Conservation (phyloP, 1,284 basidiomycete genomes). For the Hypsizygus ulmarius region DNA sequence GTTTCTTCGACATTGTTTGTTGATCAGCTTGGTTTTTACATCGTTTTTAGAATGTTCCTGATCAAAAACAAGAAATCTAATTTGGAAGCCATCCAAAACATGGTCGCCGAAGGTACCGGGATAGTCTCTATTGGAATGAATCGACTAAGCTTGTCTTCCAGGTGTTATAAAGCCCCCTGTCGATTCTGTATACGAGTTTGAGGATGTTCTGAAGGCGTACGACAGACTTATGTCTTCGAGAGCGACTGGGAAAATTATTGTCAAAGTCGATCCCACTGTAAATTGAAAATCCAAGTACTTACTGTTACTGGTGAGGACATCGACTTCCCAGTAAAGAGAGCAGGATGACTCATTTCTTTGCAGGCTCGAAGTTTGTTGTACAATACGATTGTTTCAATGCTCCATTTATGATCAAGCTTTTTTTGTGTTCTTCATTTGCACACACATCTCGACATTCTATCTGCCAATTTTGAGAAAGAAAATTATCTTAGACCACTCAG, state of each 20-base stretch:
- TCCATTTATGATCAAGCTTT: too few species aligned
- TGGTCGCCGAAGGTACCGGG: slow-evolving; percentile 43
- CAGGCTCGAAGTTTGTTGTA: too few species aligned
- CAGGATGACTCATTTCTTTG: too few species aligned
- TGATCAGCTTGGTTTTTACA: background rate
- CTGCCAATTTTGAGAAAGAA: too few species aligned
- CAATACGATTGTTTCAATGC: too few species aligned
- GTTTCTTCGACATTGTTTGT: background rate
- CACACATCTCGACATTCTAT: too few species aligned
- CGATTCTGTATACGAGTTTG: slow-evolving; percentile 59
- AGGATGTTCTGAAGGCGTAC: slow-evolving; percentile 59
- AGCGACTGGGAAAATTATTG: slow-evolving; percentile 63
- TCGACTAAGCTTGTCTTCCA: slow-evolving; percentile 16
- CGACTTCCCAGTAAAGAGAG: slow-evolving; percentile 13
- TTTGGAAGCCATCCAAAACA: slow-evolving; percentile 35
- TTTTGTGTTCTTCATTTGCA: too few species aligned
- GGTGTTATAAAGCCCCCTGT: slow-evolving; percentile 57
- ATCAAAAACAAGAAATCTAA: slow-evolving; percentile 32
- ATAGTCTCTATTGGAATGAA: background rate
- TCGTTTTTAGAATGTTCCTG: slow-evolving; percentile 26
- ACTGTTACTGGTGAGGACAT: slow-evolving; percentile 22
- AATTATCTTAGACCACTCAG: too few species aligned
- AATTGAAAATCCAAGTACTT: slow-evolving; percentile 31
- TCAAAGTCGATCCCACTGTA: slow-evolving; percentile 41
- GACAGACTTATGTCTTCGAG: slow-evolving; percentile 52